Base-by-base conservation (phyloP, 2,329 filamentous ascomycete species). In the Calonectria crousiana region DNA sequence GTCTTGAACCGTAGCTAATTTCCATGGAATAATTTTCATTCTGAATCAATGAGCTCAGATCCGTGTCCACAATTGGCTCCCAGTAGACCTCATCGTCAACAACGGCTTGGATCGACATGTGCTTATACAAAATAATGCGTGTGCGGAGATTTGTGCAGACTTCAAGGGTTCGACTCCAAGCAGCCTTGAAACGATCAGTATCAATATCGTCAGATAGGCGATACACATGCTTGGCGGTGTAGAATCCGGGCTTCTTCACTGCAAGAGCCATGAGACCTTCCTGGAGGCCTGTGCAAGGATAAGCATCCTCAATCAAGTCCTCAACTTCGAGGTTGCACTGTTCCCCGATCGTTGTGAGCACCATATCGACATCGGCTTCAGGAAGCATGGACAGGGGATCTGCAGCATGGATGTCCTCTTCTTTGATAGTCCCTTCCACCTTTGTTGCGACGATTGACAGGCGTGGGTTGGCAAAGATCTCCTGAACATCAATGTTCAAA, bases 211-310 rank as follows among this genome's bases (percentile, higher is more conserved):
- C 41, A 10, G 62, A 52, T 4, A 70, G n/a, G 2, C n/a, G 16
- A 18, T 67, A 56, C 10, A 75, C 66, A 13, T 58, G 30, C 64
- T 71, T 71, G 38, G 53, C 62, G 18, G 72, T 64, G 41, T 76
- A 74, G 20, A 53, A 66, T 23, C 71, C 67, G 18, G 70, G 52
- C 11, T 66, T 70, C 65, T 73, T 71, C 16, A 52, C 44, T 34
- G 73, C 65, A 28, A 75, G 44, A 3, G 73, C 78, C 32, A 86
- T 74, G 2, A 87, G 77, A 2, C 84, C 83, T 69, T 82, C 82
- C 44, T 86, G 85, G 0, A 86, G 68, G 1, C 82, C 74, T 0
- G 84, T 83, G 69, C 82, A 84, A 5, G 60, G 60, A 23, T 65
- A 65, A 11, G 60, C 60, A 18, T 65, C 60, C 30, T 65, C 41